Evolutionary conservation across 2,329 filamentous ascomycete species (phyloP).

Genomic region (Ophiocordyceps sinensis): DNA sequence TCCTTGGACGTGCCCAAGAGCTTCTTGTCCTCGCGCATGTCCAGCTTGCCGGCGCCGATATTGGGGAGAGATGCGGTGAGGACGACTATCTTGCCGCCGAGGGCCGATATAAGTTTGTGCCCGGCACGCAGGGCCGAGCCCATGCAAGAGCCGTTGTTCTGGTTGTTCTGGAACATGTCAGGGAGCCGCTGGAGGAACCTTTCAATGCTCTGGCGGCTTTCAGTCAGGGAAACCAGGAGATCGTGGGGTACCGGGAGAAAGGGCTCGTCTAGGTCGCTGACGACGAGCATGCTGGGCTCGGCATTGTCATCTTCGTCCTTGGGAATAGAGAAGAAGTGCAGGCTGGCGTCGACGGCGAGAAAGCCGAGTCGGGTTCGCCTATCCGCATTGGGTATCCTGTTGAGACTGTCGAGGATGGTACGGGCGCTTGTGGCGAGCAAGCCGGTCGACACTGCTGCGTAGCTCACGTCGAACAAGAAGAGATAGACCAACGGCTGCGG

Average conservation of each 20-base stretch:
- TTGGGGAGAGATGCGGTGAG: conserved; percentile 84
- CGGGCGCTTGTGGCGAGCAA: conserved; percentile 83
- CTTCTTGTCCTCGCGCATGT: conserved; percentile 94
- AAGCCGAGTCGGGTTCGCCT: conserved; percentile 85
- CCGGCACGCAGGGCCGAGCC: conserved; percentile 83
- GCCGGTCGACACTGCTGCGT: conserved; percentile 75
- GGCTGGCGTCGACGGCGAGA: conserved; percentile 82
- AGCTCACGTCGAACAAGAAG: conserved; percentile 91
- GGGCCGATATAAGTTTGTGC: conserved; percentile 86
- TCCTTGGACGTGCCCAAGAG: conserved; percentile 89
- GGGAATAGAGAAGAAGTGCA: conserved; percentile 93
- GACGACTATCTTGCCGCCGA: conserved; percentile 90
- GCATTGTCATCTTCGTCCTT: conserved; percentile 73
- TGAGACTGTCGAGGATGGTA: conserved; percentile 87
- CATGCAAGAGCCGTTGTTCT: conserved; percentile 83
- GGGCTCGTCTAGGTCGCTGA: conserved; percentile 90
- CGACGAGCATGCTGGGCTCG: conserved; percentile 82
- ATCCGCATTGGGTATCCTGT: conserved; percentile 96
- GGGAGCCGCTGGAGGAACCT: conserved; percentile 82
- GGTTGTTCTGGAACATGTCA: conserved; percentile 92
- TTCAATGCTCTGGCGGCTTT: conserved; percentile 84
- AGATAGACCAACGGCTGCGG: conserved; percentile 92
- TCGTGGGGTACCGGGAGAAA: conserved; percentile 91
- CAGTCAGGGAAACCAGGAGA: conserved; percentile 74
- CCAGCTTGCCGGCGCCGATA: conserved; percentile 74